phyloP scores from a whole-genome alignment of 2,329 filamentous ascomycete species.

The Phoma herbarum region DNA sequence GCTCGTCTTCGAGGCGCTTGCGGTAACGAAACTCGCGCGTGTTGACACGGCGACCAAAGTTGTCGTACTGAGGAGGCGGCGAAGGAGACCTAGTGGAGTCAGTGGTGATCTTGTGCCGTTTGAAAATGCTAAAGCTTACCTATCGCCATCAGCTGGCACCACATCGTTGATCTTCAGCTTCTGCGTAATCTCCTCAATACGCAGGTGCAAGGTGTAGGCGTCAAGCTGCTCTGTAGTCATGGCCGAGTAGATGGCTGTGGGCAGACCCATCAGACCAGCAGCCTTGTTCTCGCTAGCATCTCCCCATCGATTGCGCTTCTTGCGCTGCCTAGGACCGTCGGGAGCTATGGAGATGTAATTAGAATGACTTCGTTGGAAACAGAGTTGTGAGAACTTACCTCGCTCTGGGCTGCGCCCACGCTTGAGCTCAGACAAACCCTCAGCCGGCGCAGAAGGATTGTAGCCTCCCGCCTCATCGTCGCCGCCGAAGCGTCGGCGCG shows the following conservation, averaged over 20 bases:
- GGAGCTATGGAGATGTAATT: constrained; percentile 40
- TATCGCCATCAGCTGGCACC: constrained; percentile 92
- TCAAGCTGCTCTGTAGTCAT: constrained; percentile 99
- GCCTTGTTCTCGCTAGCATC: constrained; percentile 98
- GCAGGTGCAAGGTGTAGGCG: constrained; percentile 93
- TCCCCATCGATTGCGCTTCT: constrained; percentile 99
- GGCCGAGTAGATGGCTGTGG: constrained; percentile 93
- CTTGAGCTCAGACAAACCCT: constrained; percentile 67
- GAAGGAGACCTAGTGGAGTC: constrained; percentile 78
- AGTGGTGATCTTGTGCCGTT: background rate
- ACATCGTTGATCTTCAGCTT: constrained; percentile 99
- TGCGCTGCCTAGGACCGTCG: constrained; percentile 87
- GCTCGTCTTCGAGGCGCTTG: constrained; percentile 97
- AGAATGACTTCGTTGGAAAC: constrained; percentile 11
- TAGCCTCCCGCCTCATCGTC: constrained; percentile 59
- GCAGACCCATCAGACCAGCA: constrained; percentile 94
- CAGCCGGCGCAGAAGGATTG: constrained; percentile 56
- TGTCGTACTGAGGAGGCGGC: constrained; percentile 96
- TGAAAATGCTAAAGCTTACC: constrained; percentile 66
- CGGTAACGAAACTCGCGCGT: constrained; percentile 98
- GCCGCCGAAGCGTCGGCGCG: constrained; percentile 78
- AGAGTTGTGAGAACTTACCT: constrained; percentile 61
- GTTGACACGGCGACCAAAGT: constrained; percentile 99
- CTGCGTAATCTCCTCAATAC: constrained; percentile 99
- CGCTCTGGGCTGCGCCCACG: constrained; percentile 92